Evolutionary conservation across 2,329 filamentous ascomycete species (phyloP), one percentile per base, ranked within the genome.

Genomic region (Sporothrix globosa): DNA sequence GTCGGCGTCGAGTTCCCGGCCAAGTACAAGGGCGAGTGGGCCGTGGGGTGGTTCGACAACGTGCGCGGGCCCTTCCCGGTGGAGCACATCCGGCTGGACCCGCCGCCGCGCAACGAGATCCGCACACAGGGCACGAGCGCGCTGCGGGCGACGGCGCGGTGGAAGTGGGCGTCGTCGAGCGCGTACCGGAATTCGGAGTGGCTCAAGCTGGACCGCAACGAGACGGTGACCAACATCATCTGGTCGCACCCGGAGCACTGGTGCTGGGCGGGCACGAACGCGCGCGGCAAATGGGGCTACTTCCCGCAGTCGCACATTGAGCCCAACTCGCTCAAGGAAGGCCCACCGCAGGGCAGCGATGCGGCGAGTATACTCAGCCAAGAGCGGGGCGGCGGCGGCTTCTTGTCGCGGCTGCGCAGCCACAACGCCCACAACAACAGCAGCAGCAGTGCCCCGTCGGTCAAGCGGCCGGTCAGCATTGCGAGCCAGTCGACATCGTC

Each of bases 151-250:
- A 81, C 83, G 21, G 80, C 82, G 5, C 80, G 81, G 69, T 88
- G 86, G 86, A 86, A 82, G 75, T 87, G 86, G 61, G 69, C 69
- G 5, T 77, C 79, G 27, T 82, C 81, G 71, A 81, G 83, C n/a
- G 80, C 79, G 58, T 74, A 76, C 27, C 63, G 67, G 3, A 74
- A 76, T 50, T 80, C 79, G 13, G 76, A 75, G n/a, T 87, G 86
- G 85, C 79, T 88, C 21, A 83, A 81, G 74, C 85, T 92, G 74
- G 87, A 89, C 58, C 89, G 88, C 76, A 87, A 86, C 27, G 90
- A 92, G 70, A 81, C 83, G 2, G 89, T 91, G 21, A 88, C 84
- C 74, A 92, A 89, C 78, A 92, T 87, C 44, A 80, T 79, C 69
- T 87, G 84, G 81, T 74, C 80, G 2, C 80, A 83, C 70, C 77